Conservation (phyloP, 352 stramenopile genomes). For the Phytophthora syringae region DNA sequence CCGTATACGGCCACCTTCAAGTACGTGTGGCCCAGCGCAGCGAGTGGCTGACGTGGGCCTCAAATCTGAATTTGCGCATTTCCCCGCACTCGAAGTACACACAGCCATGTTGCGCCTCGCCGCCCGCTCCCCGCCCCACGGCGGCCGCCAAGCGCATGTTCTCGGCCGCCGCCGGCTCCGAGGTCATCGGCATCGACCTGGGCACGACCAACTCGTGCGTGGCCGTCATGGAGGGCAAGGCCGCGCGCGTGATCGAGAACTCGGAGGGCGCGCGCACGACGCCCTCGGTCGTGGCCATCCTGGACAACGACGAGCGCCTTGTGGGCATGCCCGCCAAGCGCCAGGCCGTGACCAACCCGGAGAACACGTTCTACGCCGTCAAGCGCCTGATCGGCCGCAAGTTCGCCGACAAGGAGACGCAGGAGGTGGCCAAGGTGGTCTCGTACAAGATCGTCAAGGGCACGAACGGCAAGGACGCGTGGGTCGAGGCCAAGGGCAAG, state of each 20-base stretch:
- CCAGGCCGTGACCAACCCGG: slow-evolving; percentile 98
- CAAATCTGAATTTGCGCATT: slow-evolving; percentile 47
- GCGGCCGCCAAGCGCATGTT: slow-evolving; percentile 53
- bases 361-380: slow-evolving; percentile 99
- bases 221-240: slow-evolving; percentile 94
- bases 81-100: slow-evolving; percentile 19
- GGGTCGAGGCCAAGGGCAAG: slow-evolving; percentile 93
- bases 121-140: slow-evolving; percentile 23
- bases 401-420: slow-evolving; percentile 97
- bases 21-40: slow-evolving; percentile 27
- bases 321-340: slow-evolving; percentile 99
- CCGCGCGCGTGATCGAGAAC: slow-evolving; percentile 97
- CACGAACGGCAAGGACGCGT: slow-evolving; percentile 90
- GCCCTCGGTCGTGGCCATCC: slow-evolving; percentile 98
- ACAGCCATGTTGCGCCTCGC: slow-evolving; percentile 35
- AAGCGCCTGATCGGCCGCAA: slow-evolving; percentile 99
- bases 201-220: slow-evolving; percentile 98
- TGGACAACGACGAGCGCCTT: slow-evolving; percentile 95
- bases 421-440: slow-evolving; percentile 98
- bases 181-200: slow-evolving; percentile 93
- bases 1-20: too few species aligned
- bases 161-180: slow-evolving; percentile 49
- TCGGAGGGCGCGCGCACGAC: slow-evolving; percentile 99
- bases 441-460: slow-evolving; percentile 98
- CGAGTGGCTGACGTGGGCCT: slow-evolving; percentile 29